Base-by-base conservation (phyloP, 164 flowering plant species). In the Annona squamosa region DNA sequence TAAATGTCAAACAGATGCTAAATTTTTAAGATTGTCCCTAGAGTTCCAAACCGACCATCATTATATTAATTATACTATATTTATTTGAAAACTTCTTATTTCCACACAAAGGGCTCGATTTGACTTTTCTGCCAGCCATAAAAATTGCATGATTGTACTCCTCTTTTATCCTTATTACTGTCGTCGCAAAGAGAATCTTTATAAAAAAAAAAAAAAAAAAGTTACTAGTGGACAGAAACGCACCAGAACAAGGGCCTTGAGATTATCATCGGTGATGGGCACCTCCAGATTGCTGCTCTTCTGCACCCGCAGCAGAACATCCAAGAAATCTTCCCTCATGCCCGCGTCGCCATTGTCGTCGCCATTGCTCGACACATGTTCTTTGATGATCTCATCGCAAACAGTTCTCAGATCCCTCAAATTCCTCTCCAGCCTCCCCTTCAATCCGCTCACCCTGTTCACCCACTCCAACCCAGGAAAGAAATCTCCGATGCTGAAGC, bases 191-290 rank as follows among this genome's bases (percentile, higher is more conserved):
- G 37, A 26, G 1, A 26, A 26, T 26, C 37, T 26, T 26, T 0
- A 26, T 0, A 26, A 26, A 26, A 26, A 26, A 26, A 26, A 26
- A 0, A 26, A 26, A 26, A 26, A 26, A 26, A 26, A 26, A 26
- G 37, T 26, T 26, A 26, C 37, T 1, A 26, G 37, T 26, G 1
- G 37, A 26, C 1, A 26, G 18, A 26, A 26, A 65, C 26, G 5
- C 41, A 85, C 88, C 85, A 89, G 81, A 37, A 87, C 84, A 48
- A 87, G 80, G 0, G 87, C 92, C 69, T 89, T 87, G n/a, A 87
- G 79, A 72, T 87, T 86, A 68, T 87, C 90, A 17, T 84, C 86
- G 0, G 87, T 81, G 16, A 89, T 81, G 46, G 86, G 79, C 61
- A 87, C 84, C 73, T 89, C 87, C 68, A 86, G 71, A 45, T 81